phyloP scores from a whole-genome alignment of 768 basidiomycete genomes.

The Hericium coralloides region DNA sequence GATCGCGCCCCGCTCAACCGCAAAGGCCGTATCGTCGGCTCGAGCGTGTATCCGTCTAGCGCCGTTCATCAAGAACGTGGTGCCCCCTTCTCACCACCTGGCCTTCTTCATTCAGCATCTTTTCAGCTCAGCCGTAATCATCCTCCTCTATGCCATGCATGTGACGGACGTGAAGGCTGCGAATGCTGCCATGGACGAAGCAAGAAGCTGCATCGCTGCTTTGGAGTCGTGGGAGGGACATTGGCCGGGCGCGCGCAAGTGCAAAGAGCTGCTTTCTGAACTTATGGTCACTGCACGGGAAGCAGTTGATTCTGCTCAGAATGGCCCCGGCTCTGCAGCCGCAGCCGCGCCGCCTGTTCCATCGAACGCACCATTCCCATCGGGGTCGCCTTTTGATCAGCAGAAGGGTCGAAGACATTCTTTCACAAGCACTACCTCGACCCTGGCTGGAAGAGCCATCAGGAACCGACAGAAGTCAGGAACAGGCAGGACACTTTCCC shows the following conservation, averaged over 20 bases:
- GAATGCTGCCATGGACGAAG: conserved; percentile 76
- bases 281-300: conserved; percentile 61
- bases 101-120: conserved; percentile 87
- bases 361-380: neutral
- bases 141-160: conserved; percentile 82
- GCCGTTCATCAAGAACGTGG: conserved; percentile 74
- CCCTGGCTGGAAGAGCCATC: neutral
- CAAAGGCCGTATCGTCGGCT: conserved; percentile 76
- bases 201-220: conserved; percentile 58
- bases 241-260: conserved; percentile 85
- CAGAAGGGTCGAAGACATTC: conserved; percentile 13
- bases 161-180: conserved; percentile 55
- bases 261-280: conserved; percentile 71
- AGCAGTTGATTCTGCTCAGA: conserved; percentile 37
- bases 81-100: conserved; percentile 79
- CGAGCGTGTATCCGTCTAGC: conserved; percentile 81
- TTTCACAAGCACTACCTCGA: conserved; percentile 8
- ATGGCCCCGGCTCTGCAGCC: conserved; percentile 12
- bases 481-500: conserved; percentile 20
- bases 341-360: conserved; percentile 9
- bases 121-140: conserved; percentile 83
- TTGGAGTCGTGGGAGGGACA: conserved; percentile 76
- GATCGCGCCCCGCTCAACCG: conserved; percentile 60
- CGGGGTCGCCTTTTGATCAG: neutral
- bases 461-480: conserved; percentile 19